Base-by-base conservation (phyloP, 148 eudicot genomes). In the Simmondsia chinensis region DNA sequence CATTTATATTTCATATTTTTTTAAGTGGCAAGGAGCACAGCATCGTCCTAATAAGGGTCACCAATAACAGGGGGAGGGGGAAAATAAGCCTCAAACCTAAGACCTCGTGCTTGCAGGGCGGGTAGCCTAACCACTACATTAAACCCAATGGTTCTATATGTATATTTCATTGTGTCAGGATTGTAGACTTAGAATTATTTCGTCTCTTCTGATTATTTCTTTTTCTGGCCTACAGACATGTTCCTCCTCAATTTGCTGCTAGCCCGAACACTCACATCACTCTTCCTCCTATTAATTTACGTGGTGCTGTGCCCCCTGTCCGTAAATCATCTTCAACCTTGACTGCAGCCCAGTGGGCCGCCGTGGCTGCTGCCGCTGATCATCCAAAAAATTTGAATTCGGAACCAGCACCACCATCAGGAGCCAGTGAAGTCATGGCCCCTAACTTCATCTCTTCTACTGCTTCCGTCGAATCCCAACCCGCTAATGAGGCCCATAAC, bases 261-360 rank as follows among this genome's bases (percentile, higher is more conserved):
- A 11, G 20, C 19, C 25, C 22, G 42, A 25, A 27, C 20, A 11
- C 57, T 27, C 44, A 52, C 40, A 15, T 8, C 4, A 27, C 28
- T 19, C 20, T 40, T 5, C 27, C 46, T 5, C 20, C 57, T 11
- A 26, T 27, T 31, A 18, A 25, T 17, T 38, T 23, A n/a, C 17
- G 17, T 8, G 30, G 17, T 27, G 32, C 33, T 2, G 15, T 15
- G 9, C 14, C 42, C n/a, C 43, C 25, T 27, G 26, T 18, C 5
- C 21, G 12, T 24, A 8, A 7, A 23, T 21, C 35, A 19, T 25
- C 36, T 2, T 11, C 20, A 19, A 8, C 46, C 28, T 6, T 40
- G 23, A 38, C 57, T 27, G 57, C 57, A 27, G 57, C 57, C 19
- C 29, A 52, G 39, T 52, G 57, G 57, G 23, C 43, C 29, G 17